Evolutionary conservation across 192 early-diverging fungal species (phyloP).

Genomic region (Radiomyces spectabilis): DNA sequence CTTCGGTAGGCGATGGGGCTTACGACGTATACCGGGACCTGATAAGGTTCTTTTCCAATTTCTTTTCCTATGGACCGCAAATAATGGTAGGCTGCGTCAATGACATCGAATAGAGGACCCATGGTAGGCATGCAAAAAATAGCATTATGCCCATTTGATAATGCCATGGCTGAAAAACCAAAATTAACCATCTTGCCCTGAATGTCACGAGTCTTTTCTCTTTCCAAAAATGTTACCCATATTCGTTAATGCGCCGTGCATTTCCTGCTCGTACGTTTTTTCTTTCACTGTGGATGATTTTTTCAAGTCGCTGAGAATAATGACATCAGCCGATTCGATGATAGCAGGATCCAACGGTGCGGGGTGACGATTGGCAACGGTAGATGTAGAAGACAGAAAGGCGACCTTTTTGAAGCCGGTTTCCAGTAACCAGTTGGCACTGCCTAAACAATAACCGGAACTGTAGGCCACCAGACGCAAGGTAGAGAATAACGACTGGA

Average conservation of each 20-base stretch:
- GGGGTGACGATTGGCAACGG: constrained; percentile 36
- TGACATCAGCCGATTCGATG: constrained; percentile 31
- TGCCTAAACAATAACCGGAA: constrained; percentile 66
- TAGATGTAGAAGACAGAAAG: constrained; percentile 39
- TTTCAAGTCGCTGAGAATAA: constrained; percentile 38
- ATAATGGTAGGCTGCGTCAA: constrained; percentile 52
- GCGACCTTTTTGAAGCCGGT: constrained; percentile 48
- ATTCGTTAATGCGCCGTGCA: too few species aligned
- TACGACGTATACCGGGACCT: constrained; percentile 61
- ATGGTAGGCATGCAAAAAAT: constrained; percentile 60
- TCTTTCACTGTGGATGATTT: too few species aligned
- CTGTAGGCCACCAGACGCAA: constrained; percentile 50
- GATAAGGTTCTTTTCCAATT: constrained; percentile 17
- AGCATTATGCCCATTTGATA: constrained; percentile 64
- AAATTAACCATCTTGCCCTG: constrained; percentile 2
- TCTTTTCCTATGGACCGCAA: constrained; percentile 47
- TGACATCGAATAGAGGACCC: constrained; percentile 70
- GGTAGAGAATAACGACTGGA: constrained; percentile 6
- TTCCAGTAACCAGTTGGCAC: constrained; percentile 68
- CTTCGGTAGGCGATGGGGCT: constrained; percentile 72
- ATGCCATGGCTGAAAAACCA: constrained; percentile 26
- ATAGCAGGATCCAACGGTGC: constrained; percentile 36
- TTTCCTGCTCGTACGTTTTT: too few species aligned
- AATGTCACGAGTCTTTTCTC: background rate
- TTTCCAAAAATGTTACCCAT: too few species aligned